Conservation (phyloP, 2,329 filamentous ascomycete genomes). For the Neofusicoccum cordaticola region DNA sequence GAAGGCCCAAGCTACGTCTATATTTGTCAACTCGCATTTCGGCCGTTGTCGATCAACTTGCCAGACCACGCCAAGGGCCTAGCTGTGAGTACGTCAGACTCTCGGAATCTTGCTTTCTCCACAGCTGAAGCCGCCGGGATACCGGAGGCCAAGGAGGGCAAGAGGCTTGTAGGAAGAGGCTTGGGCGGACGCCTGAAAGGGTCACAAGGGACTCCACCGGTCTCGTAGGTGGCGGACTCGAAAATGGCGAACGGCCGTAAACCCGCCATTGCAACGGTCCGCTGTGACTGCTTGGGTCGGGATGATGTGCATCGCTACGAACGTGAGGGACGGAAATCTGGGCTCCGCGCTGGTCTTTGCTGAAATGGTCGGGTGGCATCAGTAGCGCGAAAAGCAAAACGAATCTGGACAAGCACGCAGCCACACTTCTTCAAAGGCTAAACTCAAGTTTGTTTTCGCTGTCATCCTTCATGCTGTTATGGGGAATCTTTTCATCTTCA, state of each 20-base stretch:
- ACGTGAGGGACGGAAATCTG: background rate
- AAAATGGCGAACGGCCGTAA: conserved; percentile 12
- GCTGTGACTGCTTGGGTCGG: background rate
- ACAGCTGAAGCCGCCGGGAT: background rate
- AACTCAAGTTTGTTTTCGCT: background rate
- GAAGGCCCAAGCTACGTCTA: conserved; percentile 25
- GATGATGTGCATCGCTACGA: background rate
- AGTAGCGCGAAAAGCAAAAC: background rate
- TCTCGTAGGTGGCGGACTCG: background rate
- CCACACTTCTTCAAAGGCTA: too few relatives aligned
- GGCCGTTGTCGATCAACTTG: background rate
- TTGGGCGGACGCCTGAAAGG: background rate
- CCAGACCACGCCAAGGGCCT: background rate
- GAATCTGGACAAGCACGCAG: background rate
- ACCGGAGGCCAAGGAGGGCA: background rate
- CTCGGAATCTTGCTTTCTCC: background rate
- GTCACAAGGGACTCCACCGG: background rate
- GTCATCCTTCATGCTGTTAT: background rate
- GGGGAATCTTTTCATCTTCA: background rate
- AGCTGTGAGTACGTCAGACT: background rate
- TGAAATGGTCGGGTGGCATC: background rate
- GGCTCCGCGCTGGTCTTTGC: background rate
- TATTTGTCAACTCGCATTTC: background rate
- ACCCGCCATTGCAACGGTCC: background rate
- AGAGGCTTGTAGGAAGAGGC: background rate